Evolutionary conservation across 495 filamentous ascomycete genomes (phyloP).

Genomic region (Daldinia childiae): DNA sequence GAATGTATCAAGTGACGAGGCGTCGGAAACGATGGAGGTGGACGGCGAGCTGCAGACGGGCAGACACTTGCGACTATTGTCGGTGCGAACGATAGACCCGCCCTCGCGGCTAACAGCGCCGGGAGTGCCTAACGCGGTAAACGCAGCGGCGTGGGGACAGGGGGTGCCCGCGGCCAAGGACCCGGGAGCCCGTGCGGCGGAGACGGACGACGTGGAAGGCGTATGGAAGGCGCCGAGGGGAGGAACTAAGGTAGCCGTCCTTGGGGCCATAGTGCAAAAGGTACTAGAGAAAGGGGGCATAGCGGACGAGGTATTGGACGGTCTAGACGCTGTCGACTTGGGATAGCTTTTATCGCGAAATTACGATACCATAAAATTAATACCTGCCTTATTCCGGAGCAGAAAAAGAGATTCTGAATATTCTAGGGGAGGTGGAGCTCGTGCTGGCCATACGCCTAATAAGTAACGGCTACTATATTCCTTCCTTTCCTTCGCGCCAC

Average conservation of each 20-base stretch:
- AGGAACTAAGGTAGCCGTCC: conserved; percentile 73
- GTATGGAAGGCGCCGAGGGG: conserved; percentile 83
- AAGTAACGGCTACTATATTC: conserved; percentile 13
- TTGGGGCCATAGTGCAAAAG: conserved; percentile 73
- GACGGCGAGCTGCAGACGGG: conserved; percentile 39
- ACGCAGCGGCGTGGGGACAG: conserved; percentile 65
- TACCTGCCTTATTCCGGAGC: conserved; percentile 19
- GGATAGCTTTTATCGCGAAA: conserved; percentile 42
- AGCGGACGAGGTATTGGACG: conserved; percentile 83
- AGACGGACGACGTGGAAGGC: conserved; percentile 68
- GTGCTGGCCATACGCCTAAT: conserved; percentile 8
- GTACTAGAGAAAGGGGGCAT: conserved; percentile 76
- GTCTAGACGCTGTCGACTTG: conserved; percentile 70
- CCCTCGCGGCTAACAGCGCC: conserved; percentile 66
- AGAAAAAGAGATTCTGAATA: conserved; percentile 14
- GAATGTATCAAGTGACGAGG: background rate
- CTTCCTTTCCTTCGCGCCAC: conserved; percentile 10
- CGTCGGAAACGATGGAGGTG: conserved; percentile 34
- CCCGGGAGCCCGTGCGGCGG: conserved; percentile 55
- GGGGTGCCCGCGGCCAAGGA: conserved; percentile 55
- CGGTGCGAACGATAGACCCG: conserved; percentile 75
- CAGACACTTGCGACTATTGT: conserved; percentile 60
- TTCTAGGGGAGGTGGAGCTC: conserved; percentile 9
- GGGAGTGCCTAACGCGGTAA: conserved; percentile 73
- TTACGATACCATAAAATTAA: conserved; percentile 40